A percentile compares a stretch with the other conserved stretches of the same genome.
These are phyloP conservation scores for Inga oerstediana DNA, from an alignment of 306 rosid species.

Conservation along the genomic window DNA sequence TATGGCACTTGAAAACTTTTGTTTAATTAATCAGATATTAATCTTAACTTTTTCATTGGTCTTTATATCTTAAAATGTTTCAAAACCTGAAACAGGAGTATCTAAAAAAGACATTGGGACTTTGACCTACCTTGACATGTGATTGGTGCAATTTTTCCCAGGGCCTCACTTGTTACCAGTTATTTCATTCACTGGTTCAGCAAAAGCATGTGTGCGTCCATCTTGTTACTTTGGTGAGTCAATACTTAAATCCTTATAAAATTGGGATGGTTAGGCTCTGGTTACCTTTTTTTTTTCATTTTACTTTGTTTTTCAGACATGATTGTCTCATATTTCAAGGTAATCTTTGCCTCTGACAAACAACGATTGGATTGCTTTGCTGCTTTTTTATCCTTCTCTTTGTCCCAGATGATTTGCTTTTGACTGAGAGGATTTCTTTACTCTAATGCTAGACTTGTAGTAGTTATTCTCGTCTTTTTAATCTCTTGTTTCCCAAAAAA, in stretches of 20 bases:
- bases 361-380: background rate
- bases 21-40: constrained; percentile 22
- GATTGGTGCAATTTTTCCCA: constrained; percentile 36
- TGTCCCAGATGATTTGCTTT: background rate
- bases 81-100: background rate
- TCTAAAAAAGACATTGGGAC: constrained; percentile 11
- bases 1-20: constrained; percentile 12
- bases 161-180: constrained; percentile 82
- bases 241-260: background rate
- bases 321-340: background rate
- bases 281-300: background rate
- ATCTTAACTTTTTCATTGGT: background rate
- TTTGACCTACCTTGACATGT: constrained; percentile 15
- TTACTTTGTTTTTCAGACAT: background rate
- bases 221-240: constrained; percentile 85
- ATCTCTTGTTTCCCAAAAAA: background rate
- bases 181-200: constrained; percentile 85
- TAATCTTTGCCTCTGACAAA: background rate
- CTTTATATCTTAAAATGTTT: constrained; percentile 25
- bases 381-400: background rate
- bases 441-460: background rate
- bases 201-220: constrained; percentile 81
- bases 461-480: background rate
- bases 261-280: background rate
- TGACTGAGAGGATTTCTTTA: background rate